phyloP scores from a whole-genome alignment of 805 yeast genomes.

The Saccharomycopsis selenospora region DNA sequence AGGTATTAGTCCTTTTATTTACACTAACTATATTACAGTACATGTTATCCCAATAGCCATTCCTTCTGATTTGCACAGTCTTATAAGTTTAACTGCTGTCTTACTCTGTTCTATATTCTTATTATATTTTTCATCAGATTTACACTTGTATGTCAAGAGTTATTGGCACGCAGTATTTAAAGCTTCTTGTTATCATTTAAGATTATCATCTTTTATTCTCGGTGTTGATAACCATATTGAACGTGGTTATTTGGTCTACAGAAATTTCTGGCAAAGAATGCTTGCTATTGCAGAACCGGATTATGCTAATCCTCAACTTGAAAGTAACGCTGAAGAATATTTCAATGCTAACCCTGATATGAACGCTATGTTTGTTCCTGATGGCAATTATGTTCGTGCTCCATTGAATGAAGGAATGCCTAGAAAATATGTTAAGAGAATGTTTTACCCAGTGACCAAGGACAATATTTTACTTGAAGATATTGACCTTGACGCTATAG shows the following conservation, averaged over 20 bases:
- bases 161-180: constrained; percentile 62
- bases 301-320: constrained; percentile 48
- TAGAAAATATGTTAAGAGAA: constrained; percentile 49
- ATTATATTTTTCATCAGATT: neutral
- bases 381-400: constrained; percentile 78
- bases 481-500: constrained; percentile 31
- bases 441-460: constrained; percentile 79
- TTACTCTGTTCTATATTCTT: no score
- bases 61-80: constrained; percentile 7
- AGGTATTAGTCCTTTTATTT: constrained; percentile 25
- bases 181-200: constrained; percentile 45
- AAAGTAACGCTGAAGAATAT: constrained; percentile 35
- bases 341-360: constrained; percentile 37
- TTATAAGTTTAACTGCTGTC: constrained; percentile 26
- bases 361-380: constrained; percentile 61
- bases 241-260: constrained; percentile 59
- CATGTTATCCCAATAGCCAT: constrained; percentile 21
- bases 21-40: neutral
- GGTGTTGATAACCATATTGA: constrained; percentile 57
- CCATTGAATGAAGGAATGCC: constrained; percentile 79
- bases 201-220: constrained; percentile 76
- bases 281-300: constrained; percentile 42
- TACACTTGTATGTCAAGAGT: constrained; percentile 31
- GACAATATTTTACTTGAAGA: constrained; percentile 54
- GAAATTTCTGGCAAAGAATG: constrained; percentile 30